These are phyloP conservation scores for Quercus alba DNA, from an alignment of 306 rosid genomes.

Conservation along the genomic window DNA sequence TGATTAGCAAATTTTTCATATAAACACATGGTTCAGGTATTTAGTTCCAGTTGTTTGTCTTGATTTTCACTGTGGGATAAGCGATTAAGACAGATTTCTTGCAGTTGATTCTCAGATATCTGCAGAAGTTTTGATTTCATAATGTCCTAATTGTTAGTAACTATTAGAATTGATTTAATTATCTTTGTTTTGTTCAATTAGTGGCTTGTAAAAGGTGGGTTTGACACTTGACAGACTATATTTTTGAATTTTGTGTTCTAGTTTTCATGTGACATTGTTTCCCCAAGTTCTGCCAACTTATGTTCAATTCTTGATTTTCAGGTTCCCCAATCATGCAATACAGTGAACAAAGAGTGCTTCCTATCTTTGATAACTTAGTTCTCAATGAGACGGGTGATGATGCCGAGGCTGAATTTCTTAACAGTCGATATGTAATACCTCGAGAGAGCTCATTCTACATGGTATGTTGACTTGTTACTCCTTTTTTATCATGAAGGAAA, in stretches of 20 bases:
- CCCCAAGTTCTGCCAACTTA: background rate
- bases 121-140: background rate
- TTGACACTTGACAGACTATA: background rate
- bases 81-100: background rate
- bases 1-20: too few species aligned
- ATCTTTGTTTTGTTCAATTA: background rate
- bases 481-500: background rate
- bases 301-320: conserved; percentile 30
- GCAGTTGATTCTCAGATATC: background rate
- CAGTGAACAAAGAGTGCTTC: conserved; percentile 41
- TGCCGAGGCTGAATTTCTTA: conserved; percentile 63
- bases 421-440: conserved; percentile 56
- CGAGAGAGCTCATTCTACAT: conserved; percentile 74
- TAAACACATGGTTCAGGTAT: background rate
- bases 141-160: background rate
- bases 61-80: background rate
- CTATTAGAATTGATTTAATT: background rate
- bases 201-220: background rate
- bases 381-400: conserved; percentile 65
- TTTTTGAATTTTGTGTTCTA: background rate
- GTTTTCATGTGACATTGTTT: background rate
- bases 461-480: conserved; percentile 44
- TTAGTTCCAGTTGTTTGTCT: background rate
- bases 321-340: conserved; percentile 32
- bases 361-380: conserved; percentile 65